Percentiles rank a stretch among this genome's conserved stretches.
These are phyloP conservation scores for Geotrichum macrosporum DNA, from an alignment of 1,139 yeast species.

Conservation along the genomic window DNA sequence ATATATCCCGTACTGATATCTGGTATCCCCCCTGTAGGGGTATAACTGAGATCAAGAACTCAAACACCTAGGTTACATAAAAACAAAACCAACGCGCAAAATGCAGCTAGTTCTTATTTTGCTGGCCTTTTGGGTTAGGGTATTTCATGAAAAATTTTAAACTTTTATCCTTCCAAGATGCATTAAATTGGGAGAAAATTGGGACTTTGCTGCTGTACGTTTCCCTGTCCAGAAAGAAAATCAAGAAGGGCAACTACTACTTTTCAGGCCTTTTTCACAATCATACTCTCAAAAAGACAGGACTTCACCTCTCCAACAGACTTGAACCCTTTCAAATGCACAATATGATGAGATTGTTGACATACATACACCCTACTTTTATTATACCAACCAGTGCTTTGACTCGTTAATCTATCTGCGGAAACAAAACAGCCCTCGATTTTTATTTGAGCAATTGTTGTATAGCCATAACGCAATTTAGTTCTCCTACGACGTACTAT, in stretches of 20 bases:
- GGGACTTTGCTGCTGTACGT: neutral
- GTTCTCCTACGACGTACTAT: no score
- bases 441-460: neutral
- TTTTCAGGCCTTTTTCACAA: neutral
- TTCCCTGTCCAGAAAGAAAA: neutral
- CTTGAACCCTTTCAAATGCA: neutral
- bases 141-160: neutral
- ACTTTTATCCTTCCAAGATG: neutral
- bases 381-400: neutral
- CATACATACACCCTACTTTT: neutral
- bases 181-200: neutral
- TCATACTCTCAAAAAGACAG: neutral
- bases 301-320: neutral
- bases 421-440: neutral
- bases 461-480: neutral
- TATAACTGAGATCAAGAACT: no score
- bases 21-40: no score
- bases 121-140: conserved; percentile 2
- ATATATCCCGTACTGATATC: no score
- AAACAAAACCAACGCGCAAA: neutral
- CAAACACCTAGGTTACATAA: no score
- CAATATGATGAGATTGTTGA: neutral
- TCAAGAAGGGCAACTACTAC: conserved; percentile 8
- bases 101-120: neutral
- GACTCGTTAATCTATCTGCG: no score